Percentiles rank a stretch among this genome's conserved stretches.
Conservation (phyloP, 2,329 filamentous ascomycete species). For the Daldinia sp. region DNA sequence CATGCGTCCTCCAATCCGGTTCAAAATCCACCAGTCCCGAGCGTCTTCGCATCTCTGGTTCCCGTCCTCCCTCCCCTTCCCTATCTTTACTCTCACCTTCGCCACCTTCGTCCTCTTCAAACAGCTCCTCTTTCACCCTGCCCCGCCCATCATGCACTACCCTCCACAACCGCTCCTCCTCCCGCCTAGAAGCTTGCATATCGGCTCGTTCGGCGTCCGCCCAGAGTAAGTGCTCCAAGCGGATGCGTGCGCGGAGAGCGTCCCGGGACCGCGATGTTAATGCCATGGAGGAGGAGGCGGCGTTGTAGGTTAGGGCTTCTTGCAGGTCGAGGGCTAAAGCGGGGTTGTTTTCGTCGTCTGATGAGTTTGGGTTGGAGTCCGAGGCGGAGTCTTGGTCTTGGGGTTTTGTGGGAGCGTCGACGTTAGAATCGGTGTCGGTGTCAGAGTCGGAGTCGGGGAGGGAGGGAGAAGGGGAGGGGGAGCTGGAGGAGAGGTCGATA, state of each 20-base stretch:
- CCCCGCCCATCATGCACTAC: conserved; percentile 24
- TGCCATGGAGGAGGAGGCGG: conserved; percentile 22
- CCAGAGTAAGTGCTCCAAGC: conserved; percentile 41
- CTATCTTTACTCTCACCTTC: not conserved
- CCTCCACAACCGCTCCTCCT: conserved; percentile 42
- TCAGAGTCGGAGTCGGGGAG: conserved; percentile 6
- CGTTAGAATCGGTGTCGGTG: conserved; percentile 42
- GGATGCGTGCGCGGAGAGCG: conserved; percentile 32
- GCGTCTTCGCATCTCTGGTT: not conserved
- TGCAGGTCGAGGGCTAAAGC: conserved; percentile 35
- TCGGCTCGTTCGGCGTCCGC: conserved; percentile 40
- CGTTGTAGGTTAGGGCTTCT: conserved; percentile 41
- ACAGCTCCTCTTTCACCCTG: not conserved
- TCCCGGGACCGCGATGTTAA: conserved; percentile 31
- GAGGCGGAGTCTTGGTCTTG: no score
- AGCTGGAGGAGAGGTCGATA: not conserved
- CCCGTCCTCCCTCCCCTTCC: not conserved
- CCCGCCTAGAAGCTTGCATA: conserved; percentile 25
- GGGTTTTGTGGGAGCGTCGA: conserved; percentile 35
- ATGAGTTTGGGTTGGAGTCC: no score
- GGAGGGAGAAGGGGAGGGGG: not conserved
- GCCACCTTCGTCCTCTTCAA: not conserved
- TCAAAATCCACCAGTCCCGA: conserved; percentile 4
- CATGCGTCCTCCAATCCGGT: conserved; percentile 31
- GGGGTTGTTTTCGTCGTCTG: not conserved